phyloP scores from a whole-genome alignment of 768 basidiomycete species.

The Auriscalpium vulgare region DNA sequence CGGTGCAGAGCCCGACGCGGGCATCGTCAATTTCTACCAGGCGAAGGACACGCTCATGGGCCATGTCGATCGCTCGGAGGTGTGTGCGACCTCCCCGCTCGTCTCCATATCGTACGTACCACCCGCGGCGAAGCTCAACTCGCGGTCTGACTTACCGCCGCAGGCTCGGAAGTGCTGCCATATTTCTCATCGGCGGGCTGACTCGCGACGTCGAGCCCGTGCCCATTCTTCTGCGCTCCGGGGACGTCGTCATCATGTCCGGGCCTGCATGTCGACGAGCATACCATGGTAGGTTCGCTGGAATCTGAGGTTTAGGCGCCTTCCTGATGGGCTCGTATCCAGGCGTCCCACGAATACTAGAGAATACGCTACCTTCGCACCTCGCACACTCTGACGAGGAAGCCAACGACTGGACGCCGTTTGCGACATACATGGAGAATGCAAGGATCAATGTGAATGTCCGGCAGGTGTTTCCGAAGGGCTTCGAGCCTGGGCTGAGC shows the following conservation, averaged over 20 bases:
- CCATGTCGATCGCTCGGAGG: conserved; percentile 95
- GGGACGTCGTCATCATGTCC: conserved; percentile 91
- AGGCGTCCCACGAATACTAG: conserved; percentile 87
- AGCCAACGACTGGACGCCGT: conserved; percentile 48
- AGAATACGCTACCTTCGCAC: conserved; percentile 65
- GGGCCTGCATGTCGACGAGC: conserved; percentile 77
- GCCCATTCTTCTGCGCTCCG: conserved; percentile 81
- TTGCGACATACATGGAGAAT: conserved; percentile 53
- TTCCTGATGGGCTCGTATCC: neutral
- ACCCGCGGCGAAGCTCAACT: neutral
- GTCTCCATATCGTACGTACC: conserved; percentile 83
- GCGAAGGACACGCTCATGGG: conserved; percentile 91
- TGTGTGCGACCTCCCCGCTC: conserved; percentile 85
- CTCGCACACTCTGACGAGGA: conserved; percentile 23
- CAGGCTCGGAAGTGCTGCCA: conserved; percentile 81
- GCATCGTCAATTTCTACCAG: conserved; percentile 95
- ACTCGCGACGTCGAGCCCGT: conserved; percentile 72
- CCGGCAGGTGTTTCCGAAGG: conserved; percentile 78
- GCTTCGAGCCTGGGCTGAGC: conserved; percentile 35
- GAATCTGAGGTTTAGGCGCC: neutral
- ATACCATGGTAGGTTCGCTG: conserved; percentile 71
- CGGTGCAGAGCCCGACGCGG: conserved; percentile 80
- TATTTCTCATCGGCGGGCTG: conserved; percentile 84
- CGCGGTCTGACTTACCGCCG: neutral
- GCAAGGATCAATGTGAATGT: conserved; percentile 89